These are phyloP conservation scores for Penicillium hesseltinei DNA, from an alignment of 2,329 filamentous ascomycete species.

Conservation along the genomic window DNA sequence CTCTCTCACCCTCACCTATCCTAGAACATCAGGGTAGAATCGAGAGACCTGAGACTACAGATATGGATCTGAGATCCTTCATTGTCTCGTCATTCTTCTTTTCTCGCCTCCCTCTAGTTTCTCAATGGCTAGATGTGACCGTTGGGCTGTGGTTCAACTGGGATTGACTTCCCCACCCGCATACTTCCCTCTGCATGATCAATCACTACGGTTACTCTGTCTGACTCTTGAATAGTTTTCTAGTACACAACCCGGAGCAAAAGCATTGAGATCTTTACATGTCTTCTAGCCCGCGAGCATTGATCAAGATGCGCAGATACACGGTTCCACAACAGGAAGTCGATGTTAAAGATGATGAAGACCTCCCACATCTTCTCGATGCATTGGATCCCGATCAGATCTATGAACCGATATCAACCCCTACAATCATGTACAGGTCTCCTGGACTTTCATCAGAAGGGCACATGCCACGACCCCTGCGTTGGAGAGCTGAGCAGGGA, in stretches of 20 bases:
- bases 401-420: background rate
- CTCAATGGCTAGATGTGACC: no score
- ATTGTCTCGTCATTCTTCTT: background rate
- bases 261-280: background rate
- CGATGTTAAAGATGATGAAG: background rate
- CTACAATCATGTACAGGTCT: background rate
- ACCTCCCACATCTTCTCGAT: background rate
- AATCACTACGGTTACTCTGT: background rate
- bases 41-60: background rate
- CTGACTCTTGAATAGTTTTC: background rate
- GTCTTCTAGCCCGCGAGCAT: background rate
- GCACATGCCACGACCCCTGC: background rate
- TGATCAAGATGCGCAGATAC: background rate
- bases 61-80: background rate
- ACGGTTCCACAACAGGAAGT: background rate
- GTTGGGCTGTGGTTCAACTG: background rate
- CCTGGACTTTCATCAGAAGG: background rate
- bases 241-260: background rate
- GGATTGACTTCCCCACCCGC: background rate
- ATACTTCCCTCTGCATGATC: background rate
- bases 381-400: background rate
- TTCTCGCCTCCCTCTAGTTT: background rate
- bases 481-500: background rate
- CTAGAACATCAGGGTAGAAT: background rate
- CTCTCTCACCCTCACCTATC: background rate